A percentile compares a stretch with the other conserved stretches of the same genome.
Conservation (phyloP, 139 green algal species). For the Protoeuglena noctilucae region DNA sequence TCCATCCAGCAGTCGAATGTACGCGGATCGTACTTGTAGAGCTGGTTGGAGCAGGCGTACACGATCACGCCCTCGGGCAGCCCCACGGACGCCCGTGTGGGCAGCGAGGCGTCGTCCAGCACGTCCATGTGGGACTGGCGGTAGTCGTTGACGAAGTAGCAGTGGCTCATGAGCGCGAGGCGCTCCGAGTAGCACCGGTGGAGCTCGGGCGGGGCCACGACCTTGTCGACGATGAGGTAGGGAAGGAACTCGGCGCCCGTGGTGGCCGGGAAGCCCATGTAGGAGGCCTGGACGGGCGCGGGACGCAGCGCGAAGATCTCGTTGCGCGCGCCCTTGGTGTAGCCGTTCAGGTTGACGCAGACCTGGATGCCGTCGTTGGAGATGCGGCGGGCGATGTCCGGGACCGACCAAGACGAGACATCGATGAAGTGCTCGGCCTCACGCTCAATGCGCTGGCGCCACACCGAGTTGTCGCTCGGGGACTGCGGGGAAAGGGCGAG, state of each 20-base stretch:
- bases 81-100: conserved; percentile 28
- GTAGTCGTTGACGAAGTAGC: conserved; percentile 92
- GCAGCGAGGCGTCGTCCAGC: conserved; percentile 25
- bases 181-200: conserved; percentile 63
- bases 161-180: conserved; percentile 69
- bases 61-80: conserved; percentile 62
- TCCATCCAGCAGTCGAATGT: conserved; percentile 64
- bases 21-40: conserved; percentile 85
- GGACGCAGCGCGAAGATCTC: conserved; percentile 78
- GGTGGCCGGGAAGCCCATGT: conserved; percentile 83
- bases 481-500: no score
- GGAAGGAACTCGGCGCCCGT: conserved; percentile 59
- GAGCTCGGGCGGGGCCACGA: conserved; percentile 30
- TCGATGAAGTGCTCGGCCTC: conserved; percentile 70
- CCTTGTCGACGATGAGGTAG: conserved; percentile 69
- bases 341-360: conserved; percentile 76
- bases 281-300: conserved; percentile 61
- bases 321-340: conserved; percentile 84
- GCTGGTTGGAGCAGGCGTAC: conserved; percentile 68
- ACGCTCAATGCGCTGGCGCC: conserved; percentile 45
- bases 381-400: conserved; percentile 45
- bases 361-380: conserved; percentile 53
- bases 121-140: conserved; percentile 46
- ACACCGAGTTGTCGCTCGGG: conserved; percentile 53
- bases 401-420: conserved; percentile 26